Conservation (phyloP, 441 rosid species). For the Mallotus repandus region DNA sequence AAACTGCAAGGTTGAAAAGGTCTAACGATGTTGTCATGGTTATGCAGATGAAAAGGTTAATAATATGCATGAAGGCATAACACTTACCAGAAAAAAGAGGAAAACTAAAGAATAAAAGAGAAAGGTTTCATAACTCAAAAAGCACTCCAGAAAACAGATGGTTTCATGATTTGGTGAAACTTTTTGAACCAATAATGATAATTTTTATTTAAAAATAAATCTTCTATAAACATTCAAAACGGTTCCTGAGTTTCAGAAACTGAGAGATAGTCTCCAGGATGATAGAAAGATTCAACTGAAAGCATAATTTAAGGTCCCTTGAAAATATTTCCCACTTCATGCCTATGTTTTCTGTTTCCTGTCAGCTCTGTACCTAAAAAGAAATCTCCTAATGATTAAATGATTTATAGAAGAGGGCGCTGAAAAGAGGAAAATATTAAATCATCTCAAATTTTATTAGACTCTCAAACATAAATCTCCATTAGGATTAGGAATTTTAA, state of each 20-base stretch:
- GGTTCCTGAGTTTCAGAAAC: not conserved
- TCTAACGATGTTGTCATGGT: not conserved
- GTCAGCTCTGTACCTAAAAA: not conserved
- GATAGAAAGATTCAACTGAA: not conserved
- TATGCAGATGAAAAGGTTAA: not conserved
- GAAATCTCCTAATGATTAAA: not conserved
- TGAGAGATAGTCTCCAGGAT: not conserved
- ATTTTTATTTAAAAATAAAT: not conserved
- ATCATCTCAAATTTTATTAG: not conserved
- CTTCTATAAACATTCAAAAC: not conserved
- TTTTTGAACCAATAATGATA: too few relatives aligned
- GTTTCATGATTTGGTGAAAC: too few relatives aligned
- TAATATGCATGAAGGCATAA: not conserved
- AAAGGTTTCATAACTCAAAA: not conserved
- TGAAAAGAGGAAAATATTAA: not conserved
- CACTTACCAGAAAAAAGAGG: not conserved
- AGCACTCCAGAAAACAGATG: not conserved
- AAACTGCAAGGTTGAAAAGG: not conserved
- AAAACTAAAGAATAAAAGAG: not conserved
- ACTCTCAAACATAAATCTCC: not conserved
- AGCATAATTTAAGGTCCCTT: not conserved
- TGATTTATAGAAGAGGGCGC: not conserved
- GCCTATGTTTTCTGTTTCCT: not conserved
- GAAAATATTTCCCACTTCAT: not conserved
- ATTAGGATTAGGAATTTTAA: not conserved